phyloP scores from a whole-genome alignment of 2,329 filamentous ascomycete species.

The Cordyceps javanica region DNA sequence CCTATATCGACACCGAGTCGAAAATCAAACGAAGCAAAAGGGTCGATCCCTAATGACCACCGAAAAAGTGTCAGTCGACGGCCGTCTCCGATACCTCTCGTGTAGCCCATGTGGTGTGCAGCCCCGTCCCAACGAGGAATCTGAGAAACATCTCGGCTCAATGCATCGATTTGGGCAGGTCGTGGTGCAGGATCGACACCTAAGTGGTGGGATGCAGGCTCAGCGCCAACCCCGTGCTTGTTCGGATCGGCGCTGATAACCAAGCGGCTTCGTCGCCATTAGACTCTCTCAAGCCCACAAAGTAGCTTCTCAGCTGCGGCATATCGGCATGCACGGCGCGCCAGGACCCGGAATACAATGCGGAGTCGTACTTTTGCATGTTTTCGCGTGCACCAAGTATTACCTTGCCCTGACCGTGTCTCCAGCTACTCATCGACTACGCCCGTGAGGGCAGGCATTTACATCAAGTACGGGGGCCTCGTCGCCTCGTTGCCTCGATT shows the following conservation, averaged over 20 bases:
- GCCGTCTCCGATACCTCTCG: neutral
- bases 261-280: neutral
- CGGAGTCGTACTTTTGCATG: neutral
- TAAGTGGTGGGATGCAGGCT: conserved; percentile 7
- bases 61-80: neutral
- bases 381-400: too few relatives aligned
- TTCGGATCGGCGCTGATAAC: conserved; percentile 7
- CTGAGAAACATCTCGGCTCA: neutral
- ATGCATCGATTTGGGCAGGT: conserved; percentile 4
- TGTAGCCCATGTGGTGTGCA: conserved; percentile 2
- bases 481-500: too few relatives aligned
- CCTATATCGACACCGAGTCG: neutral
- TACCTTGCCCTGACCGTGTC: too few relatives aligned
- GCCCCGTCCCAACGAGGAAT: neutral
- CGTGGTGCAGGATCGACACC: conserved; percentile 6
- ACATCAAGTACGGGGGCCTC: too few relatives aligned
- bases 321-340: neutral
- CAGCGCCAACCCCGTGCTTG: neutral
- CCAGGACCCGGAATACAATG: neutral
- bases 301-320: neutral
- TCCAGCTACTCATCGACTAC: too few relatives aligned
- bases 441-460: too few relatives aligned
- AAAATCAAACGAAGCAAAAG: neutral
- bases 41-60: neutral
- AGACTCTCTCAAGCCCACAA: neutral